Conservation (phyloP, 2,329 filamentous ascomycete species). For the Talaromyces albobiverticillius region DNA sequence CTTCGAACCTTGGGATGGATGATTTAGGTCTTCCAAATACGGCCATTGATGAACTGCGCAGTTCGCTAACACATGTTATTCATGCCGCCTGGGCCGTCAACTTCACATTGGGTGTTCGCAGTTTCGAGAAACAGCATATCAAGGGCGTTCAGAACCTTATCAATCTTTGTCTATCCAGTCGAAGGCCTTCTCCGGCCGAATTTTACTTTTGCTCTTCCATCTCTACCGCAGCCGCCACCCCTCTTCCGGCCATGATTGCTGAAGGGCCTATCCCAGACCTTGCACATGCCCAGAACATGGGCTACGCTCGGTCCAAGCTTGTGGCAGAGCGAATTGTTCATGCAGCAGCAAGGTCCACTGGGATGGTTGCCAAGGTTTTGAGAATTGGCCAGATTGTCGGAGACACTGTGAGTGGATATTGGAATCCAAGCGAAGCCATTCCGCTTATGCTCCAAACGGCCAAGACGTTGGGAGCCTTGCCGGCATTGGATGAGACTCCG, state of each 20-base stretch:
- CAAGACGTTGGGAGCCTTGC: neutral
- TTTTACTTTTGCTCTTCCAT: slow-evolving; percentile 8
- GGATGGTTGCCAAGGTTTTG: slow-evolving; percentile 22
- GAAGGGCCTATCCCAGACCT: slow-evolving; percentile 20
- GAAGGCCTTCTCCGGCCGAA: neutral
- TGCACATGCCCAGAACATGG: slow-evolving; percentile 28
- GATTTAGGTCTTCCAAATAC: neutral
- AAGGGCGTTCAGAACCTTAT: slow-evolving; percentile 15
- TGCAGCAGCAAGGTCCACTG: slow-evolving; percentile 20
- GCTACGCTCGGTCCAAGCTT: slow-evolving; percentile 35
- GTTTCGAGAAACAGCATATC: slow-evolving; percentile 25
- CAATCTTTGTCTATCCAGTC: slow-evolving; percentile 5
- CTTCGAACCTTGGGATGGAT: neutral
- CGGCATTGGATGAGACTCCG: neutral
- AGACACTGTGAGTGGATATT: slow-evolving; percentile 41
- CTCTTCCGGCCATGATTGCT: neutral
- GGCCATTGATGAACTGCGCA: slow-evolving; percentile 12
- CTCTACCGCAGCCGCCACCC: neutral
- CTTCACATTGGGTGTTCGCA: slow-evolving; percentile 24
- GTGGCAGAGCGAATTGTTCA: slow-evolving; percentile 47
- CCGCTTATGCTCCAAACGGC: slow-evolving; percentile 11
- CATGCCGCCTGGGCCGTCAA: slow-evolving; percentile 30
- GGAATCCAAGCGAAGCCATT: slow-evolving; percentile 41
- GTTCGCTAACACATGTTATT: slow-evolving; percentile 19
- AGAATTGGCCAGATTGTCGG: slow-evolving; percentile 38